These are phyloP conservation scores for Irineochytrium annulatum DNA, from an alignment of 192 early-diverging fungal species.

Conservation along the genomic window DNA sequence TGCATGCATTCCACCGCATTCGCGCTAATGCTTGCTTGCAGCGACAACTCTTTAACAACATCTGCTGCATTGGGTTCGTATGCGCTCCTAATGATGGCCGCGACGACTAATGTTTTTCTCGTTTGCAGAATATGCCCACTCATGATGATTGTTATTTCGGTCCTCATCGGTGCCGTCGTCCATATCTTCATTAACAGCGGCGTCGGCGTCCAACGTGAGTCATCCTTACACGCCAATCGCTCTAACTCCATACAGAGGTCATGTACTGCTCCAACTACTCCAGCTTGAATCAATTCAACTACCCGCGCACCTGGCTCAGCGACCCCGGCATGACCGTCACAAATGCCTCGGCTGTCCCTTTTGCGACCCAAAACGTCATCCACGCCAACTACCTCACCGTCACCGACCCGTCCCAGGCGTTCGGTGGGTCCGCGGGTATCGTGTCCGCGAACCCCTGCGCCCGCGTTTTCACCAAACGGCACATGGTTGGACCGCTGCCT, in stretches of 20 bases:
- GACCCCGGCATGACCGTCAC: not conserved
- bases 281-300: not conserved
- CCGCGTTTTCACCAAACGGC: not conserved
- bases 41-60: conserved; percentile 66
- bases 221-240: not conserved
- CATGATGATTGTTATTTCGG: conserved; percentile 61
- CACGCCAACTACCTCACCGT: not conserved
- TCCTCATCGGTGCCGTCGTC: conserved; percentile 53
- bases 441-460: not conserved
- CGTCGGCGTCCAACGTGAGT: conserved; percentile 23
- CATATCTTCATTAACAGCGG: conserved; percentile 42
- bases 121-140: conserved; percentile 45
- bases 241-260: not conserved
- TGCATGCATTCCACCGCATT: no score
- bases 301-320: no score
- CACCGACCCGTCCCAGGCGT: not conserved
- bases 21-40: conserved; percentile 68
- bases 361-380: not conserved
- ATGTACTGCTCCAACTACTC: conserved; percentile 5
- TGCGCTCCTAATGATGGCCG: not conserved
- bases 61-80: conserved; percentile 58
- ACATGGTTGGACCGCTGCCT: not conserved
- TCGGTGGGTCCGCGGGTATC: not conserved
- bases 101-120: not conserved
- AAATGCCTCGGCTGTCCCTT: not conserved